Evolutionary conservation across 306 rosid genomes (phyloP), one percentile per base, ranked within the genome.

Genomic region (Myrica gale): DNA sequence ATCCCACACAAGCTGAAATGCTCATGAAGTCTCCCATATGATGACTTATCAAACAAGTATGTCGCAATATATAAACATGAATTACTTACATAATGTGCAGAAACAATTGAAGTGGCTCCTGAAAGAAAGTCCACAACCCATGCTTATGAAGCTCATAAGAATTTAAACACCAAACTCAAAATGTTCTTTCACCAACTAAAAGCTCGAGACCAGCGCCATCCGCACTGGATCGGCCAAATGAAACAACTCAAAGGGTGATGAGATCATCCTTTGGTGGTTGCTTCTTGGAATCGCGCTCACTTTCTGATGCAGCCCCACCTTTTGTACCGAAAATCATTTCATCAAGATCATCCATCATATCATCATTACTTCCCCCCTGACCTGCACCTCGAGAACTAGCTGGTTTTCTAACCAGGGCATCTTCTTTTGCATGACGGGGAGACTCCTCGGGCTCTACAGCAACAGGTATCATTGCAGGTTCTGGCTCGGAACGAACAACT

Each of bases 321-420:
- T 89, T 92, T 83, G 81, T 96, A 46, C 99, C 99, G 69, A 96
- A 96, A 78, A 96, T 96, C 99, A 96, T 96, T 81, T 96, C 98
- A 71, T 96, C 99, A 1, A 96, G 97, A 88, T 96, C 98, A 79
- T 96, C 99, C 92, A 96, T 88, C 99, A 96, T 92, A 23, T 96
- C 99, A 19, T 92, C 99, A 0, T 83, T 84, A 84, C 75, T 85
- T 61, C 96, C 99, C 47, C 93, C 92, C 0, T 84, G 92, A 26
- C 80, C 79, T 1, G 70, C 82, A 7, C 76, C 84, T 71, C 90
- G 89, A 32, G 97, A 89, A 66, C 84, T 85, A 39, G 96, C 84
- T 0, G 97, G 90, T 70, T 90, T 92, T 84, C 98, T 85, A 72
- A 92, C 69, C 84, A 96, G 76, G 66, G 96, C 74, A 43, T 96